Percentiles rank a stretch among this genome's conserved stretches.
Conservation (phyloP, 176 grass and related monocot species). For the Eleusine coracana region DNA sequence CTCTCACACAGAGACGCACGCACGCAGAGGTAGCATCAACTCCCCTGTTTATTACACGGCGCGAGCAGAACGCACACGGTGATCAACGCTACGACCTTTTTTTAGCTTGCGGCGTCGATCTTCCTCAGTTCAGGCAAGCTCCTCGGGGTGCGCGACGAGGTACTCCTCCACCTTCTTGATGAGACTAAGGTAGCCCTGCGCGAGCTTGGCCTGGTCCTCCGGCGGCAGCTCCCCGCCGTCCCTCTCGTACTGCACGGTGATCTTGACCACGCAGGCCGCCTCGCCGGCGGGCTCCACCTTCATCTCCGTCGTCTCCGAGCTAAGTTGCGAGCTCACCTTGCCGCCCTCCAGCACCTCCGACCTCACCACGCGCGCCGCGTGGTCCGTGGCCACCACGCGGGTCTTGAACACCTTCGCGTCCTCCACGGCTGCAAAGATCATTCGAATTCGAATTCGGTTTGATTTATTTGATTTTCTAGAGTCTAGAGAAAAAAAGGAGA, state of each 20-base stretch:
- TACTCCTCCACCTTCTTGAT: constrained; percentile 43
- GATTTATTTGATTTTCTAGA: no score
- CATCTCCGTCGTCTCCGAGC: constrained; percentile 1
- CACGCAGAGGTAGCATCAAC: neutral
- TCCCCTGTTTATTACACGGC: neutral
- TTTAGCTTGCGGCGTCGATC: neutral
- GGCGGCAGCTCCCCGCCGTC: constrained; percentile 5
- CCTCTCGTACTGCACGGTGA: constrained; percentile 46
- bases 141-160: constrained; percentile 46
- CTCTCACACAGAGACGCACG: neutral
- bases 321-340: constrained; percentile 24
- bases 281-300: constrained; percentile 35
- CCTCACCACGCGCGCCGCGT: neutral
- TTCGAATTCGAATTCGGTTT: neutral
- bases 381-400: neutral
- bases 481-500: no score
- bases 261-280: constrained; percentile 22
- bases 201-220: constrained; percentile 14
- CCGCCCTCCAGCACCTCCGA: constrained; percentile 28
- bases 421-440: neutral
- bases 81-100: no score
- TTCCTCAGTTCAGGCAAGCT: neutral
- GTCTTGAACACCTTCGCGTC: neutral
- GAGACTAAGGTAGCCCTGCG: neutral
- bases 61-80: neutral